Percentiles rank a stretch among this genome's conserved stretches.
Evolutionary conservation across 164 flowering plant species (phyloP).

Genomic region (Tetracentron sinense): DNA sequence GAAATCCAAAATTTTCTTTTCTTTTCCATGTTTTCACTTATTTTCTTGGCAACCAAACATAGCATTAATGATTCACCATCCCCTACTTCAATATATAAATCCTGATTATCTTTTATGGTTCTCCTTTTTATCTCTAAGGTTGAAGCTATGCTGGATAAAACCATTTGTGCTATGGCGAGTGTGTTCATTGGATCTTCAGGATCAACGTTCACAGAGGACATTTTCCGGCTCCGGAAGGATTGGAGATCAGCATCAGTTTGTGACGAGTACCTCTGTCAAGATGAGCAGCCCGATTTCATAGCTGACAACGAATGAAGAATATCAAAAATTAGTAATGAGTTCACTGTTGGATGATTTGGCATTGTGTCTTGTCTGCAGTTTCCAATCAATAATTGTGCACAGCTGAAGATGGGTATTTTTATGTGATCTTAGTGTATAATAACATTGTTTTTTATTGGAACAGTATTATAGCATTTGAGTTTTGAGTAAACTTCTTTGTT

Average conservation of each 20-base stretch:
- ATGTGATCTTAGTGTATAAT: too few relatives aligned
- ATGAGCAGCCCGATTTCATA: conserved; percentile 73
- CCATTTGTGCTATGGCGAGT: conserved; percentile 76
- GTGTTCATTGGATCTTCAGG: conserved; percentile 91
- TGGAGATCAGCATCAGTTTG: conserved; percentile 81
- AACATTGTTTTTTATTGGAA: too few relatives aligned
- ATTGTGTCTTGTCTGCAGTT: neutral
- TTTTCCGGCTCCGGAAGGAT: conserved; percentile 72
- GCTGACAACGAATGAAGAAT: conserved; percentile 57
- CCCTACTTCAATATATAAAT: neutral
- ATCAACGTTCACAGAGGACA: conserved; percentile 97
- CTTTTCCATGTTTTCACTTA: too few relatives aligned
- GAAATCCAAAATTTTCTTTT: too few relatives aligned
- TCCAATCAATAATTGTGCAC: too few relatives aligned
- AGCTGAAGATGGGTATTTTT: too few relatives aligned
- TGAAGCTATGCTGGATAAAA: conserved; percentile 99
- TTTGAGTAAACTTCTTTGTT: too few relatives aligned
- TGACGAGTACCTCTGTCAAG: conserved; percentile 86
- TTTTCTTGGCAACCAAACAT: too few relatives aligned
- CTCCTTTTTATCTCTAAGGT: conserved; percentile 47
- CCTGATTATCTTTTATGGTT: neutral
- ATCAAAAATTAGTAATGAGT: neutral
- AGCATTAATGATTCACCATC: too few relatives aligned
- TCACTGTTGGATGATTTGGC: neutral
- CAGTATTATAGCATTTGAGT: too few relatives aligned